Base-by-base conservation (phyloP, 1,139 yeast genomes). In the Kluyveromyces sp. region DNA sequence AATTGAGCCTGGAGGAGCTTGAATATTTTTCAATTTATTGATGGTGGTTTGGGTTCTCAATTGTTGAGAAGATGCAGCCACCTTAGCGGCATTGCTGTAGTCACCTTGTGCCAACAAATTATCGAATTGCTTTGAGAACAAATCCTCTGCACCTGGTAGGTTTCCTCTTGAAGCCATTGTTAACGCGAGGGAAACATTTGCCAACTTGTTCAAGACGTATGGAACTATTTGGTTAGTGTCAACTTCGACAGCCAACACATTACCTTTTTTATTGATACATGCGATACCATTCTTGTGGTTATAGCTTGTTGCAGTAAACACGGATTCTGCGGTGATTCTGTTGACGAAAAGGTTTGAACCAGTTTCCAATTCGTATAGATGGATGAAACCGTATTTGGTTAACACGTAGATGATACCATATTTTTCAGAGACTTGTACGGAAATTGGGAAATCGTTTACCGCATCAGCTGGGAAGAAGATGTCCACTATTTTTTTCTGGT, bases 401-500 rank as follows among this genome's bases (percentile, higher is more conserved):
- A 92, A 77, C 55, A 94, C 77, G 67, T 89, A 94, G 53, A 86
- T 74, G 53, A 94, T 78, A 56, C 97, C 97, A 60, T 82, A 92
- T 63, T 79, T 77, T 69, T 85, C 77, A 34, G 96, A 83, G 41
- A 92, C 81, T 66, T 89, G 95, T 52, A 90, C 80, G 48, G 96
- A 79, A 55, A 94, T 90, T 48, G 99, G 99, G 81, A 94, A 94
- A 70, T 94, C 99, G 65, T 85, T 87, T 41, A 87, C 76, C 39
- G 96, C 96, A 71, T 94, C 98, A 35, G 95, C 92, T 37, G 98
- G 98, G 78, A 92, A 90, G 69, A 86, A 92, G 52, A 94, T 82
- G 61, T 92, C 97, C 41, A 88, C 95, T 35, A 85, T 79, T 68
- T 89, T 89, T 76, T 94, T 94, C 52, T 79, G 79, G 72, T 86